Conservation (phyloP, 78 protist species). For the Dictyostelium brefeldianum region DNA sequence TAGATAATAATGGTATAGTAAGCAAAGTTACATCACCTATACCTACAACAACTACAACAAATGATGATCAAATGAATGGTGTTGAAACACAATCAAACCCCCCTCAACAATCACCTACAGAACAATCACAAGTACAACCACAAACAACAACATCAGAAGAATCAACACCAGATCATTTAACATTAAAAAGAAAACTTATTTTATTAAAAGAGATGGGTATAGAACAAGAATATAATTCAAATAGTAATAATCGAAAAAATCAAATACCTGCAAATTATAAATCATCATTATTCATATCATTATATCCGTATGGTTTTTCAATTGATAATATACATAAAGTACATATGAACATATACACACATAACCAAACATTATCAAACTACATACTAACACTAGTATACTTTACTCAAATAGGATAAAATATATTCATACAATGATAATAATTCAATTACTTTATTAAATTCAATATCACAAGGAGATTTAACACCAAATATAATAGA, state of each 20-base stretch:
- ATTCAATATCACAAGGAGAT: conserved; percentile 49
- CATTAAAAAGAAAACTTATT: conserved; percentile 12
- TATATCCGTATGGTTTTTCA: conserved; percentile 39
- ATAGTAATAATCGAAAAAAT: not conserved
- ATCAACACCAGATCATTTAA: not conserved
- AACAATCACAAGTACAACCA: not conserved
- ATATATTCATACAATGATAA: conserved; percentile 44
- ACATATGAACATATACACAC: not conserved
- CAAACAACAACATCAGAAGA: not conserved
- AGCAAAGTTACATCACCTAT: not conserved
- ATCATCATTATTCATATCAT: conserved; percentile 26
- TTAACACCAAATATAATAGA: conserved; percentile 53
- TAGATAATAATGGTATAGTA: not conserved
- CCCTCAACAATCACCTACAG: not conserved
- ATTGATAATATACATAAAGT: conserved; percentile 50
- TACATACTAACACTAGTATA: too few relatives aligned
- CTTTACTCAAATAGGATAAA: conserved; percentile 28
- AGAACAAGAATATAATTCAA: not conserved
- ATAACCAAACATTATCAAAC: too few relatives aligned
- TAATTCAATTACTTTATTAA: conserved; percentile 38
- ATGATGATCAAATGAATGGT: not conserved
- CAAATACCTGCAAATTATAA: not conserved
- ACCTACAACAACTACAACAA: not conserved
- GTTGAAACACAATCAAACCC: not conserved
- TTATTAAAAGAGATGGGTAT: conserved; percentile 4